phyloP scores from a whole-genome alignment of 116 monocot genomes.

The Cymodocea nodosa region DNA sequence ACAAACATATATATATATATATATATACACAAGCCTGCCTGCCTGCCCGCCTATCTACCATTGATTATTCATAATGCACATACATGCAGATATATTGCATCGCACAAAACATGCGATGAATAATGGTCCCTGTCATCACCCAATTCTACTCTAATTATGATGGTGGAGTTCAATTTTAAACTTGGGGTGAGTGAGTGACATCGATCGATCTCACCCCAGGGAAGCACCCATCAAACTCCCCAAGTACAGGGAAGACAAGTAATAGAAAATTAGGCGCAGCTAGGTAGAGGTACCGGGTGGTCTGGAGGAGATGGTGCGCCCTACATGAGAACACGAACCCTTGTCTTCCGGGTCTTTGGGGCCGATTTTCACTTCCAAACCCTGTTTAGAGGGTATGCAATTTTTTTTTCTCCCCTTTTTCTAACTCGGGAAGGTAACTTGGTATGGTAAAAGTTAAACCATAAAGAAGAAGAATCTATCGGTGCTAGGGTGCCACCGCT shows the following conservation, averaged over 20 bases:
- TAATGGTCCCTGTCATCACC: no score
- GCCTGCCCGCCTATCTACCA: no score
- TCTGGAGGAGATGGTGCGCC: constrained; percentile 26
- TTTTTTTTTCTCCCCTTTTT: no score
- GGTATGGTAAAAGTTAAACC: neutral
- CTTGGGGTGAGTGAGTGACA: neutral
- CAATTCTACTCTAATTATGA: no score
- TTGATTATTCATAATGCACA: no score
- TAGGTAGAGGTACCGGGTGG: constrained; percentile 5
- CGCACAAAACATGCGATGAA: no score
- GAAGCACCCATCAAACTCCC: neutral
- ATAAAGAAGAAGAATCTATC: no score
- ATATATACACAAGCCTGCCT: no score
- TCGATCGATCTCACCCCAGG: neutral
- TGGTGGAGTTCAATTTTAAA: neutral
- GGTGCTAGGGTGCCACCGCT: neutral
- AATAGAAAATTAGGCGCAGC: neutral
- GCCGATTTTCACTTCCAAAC: constrained; percentile 9
- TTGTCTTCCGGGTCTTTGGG: constrained; percentile 55
- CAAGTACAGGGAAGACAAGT: neutral
- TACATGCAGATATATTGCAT: no score
- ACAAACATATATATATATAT: no score
- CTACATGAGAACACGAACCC: constrained; percentile 59
- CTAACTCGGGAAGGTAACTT: neutral
- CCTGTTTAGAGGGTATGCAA: neutral